These are phyloP conservation scores for Arabidopsis hybrid DNA, from an alignment of 441 rosid genomes.

Conservation along the genomic window DNA sequence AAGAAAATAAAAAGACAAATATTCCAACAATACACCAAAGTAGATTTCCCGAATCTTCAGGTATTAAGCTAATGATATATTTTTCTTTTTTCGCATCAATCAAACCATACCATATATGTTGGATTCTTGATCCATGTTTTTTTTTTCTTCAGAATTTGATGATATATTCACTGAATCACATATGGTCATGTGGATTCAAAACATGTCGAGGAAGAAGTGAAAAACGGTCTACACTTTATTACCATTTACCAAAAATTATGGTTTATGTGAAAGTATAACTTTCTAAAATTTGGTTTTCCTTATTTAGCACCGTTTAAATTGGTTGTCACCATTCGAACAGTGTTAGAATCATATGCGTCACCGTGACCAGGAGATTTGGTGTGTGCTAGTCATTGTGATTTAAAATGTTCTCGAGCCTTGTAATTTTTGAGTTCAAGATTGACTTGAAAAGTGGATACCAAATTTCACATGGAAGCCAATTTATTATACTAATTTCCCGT, in stretches of 20 bases:
- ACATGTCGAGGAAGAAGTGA: not conserved
- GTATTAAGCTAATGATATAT: not conserved
- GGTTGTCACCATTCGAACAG: not conserved
- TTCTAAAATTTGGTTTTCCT: not conserved
- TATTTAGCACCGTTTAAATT: not conserved
- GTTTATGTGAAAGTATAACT: not conserved
- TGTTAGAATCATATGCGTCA: constrained; percentile 13
- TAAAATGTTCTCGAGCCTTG: constrained; percentile 38
- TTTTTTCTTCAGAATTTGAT: not conserved
- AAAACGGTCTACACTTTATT: not conserved
- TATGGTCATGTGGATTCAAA: not conserved
- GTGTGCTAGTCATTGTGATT: constrained; percentile 23
- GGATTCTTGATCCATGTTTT: not conserved
- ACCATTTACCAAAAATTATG: not conserved
- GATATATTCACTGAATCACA: too few relatives aligned
- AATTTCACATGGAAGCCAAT: constrained; percentile 26
- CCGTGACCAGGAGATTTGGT: constrained; percentile 3
- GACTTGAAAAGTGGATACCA: constrained; percentile 22
- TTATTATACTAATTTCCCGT: constrained; percentile 25
- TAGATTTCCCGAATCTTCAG: constrained; percentile 22
- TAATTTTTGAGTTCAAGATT: constrained; percentile 28
- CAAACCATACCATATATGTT: not conserved
- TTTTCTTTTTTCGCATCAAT: not conserved
- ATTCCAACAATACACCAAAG: constrained; percentile 6
- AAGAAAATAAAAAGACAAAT: not conserved